Conservation (phyloP, 2,329 filamentous ascomycete genomes). For the Thielaviopsis euricoi region DNA sequence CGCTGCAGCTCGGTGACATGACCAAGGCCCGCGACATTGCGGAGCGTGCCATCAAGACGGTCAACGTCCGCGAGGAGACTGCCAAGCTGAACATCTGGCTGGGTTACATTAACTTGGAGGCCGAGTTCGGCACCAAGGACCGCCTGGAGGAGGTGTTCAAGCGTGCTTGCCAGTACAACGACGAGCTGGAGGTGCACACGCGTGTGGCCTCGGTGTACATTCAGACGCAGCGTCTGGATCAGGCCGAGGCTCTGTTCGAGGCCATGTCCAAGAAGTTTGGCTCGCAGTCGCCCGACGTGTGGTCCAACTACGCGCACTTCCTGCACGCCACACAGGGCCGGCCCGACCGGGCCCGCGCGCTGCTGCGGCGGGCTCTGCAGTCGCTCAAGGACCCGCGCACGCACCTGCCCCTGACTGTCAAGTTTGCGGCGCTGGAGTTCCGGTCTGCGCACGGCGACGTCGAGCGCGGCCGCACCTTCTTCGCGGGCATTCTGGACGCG, state of each 20-base stretch:
- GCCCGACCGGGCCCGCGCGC: conserved; percentile 56
- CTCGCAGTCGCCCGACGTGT: conserved; percentile 61
- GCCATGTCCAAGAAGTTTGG: conserved; percentile 78
- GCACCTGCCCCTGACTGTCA: conserved; percentile 54
- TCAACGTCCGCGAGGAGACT: conserved; percentile 76
- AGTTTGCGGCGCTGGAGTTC: conserved; percentile 88
- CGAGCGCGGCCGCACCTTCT: conserved; percentile 86
- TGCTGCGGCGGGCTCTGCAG: conserved; percentile 73
- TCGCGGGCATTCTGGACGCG: conserved; percentile 68
- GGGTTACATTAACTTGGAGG: conserved; percentile 84
- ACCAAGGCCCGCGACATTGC: conserved; percentile 78
- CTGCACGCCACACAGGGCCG: conserved; percentile 57
- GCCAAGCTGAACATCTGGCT: conserved; percentile 96
- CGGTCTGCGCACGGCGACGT: conserved; percentile 64
- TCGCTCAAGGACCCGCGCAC: conserved; percentile 50
- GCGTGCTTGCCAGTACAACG: conserved; percentile 85
- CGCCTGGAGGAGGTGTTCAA: conserved; percentile 75
- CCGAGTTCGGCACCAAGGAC: conserved; percentile 72
- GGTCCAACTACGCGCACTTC: conserved; percentile 91
- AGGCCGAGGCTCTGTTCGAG: conserved; percentile 80
- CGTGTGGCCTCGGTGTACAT: conserved; percentile 89
- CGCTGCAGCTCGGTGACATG: conserved; percentile 80
- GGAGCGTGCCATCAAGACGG: conserved; percentile 77
- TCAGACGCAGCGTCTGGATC: conserved; percentile 70
- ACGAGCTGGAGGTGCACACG: conserved; percentile 77